Evolutionary conservation across 352 stramenopile species (phyloP).

Genomic region (Blastocystis sp.): DNA sequence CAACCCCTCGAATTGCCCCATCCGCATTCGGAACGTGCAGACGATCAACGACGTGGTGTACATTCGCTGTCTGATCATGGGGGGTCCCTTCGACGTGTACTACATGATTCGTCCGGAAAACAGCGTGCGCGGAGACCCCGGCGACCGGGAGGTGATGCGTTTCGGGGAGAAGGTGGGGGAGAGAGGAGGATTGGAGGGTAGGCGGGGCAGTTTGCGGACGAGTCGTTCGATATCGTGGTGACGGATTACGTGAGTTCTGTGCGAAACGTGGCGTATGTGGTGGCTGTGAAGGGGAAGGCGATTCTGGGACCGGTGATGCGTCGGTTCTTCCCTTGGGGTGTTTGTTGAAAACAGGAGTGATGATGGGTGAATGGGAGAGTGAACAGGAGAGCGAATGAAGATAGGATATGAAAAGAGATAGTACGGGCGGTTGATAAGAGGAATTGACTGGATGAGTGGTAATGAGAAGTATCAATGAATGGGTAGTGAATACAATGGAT

Average conservation of each 20-base stretch:
- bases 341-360: neutral
- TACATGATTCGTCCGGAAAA: conserved; percentile 40
- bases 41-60: conserved; percentile 31
- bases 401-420: too few species aligned
- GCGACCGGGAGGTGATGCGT: conserved; percentile 21
- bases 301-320: conserved; percentile 15
- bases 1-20: neutral
- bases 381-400: neutral
- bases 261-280: conserved; percentile 31
- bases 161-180: neutral
- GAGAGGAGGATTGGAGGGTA: neutral
- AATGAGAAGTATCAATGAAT: too few species aligned
- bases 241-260: conserved; percentile 52
- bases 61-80: conserved; percentile 2
- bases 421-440: too few species aligned
- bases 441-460: too few species aligned
- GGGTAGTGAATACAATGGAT: too few species aligned
- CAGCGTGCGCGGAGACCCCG: neutral
- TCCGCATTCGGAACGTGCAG: conserved; percentile 36
- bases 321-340: conserved; percentile 16
- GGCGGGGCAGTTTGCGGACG: conserved; percentile 22
- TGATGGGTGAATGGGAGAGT: neutral
- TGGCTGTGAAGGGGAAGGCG: neutral
- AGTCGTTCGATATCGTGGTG: conserved; percentile 53
- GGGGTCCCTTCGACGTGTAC: conserved; percentile 33